Conservation (phyloP, 257 asterid species). For the Solanum medicagineum region DNA sequence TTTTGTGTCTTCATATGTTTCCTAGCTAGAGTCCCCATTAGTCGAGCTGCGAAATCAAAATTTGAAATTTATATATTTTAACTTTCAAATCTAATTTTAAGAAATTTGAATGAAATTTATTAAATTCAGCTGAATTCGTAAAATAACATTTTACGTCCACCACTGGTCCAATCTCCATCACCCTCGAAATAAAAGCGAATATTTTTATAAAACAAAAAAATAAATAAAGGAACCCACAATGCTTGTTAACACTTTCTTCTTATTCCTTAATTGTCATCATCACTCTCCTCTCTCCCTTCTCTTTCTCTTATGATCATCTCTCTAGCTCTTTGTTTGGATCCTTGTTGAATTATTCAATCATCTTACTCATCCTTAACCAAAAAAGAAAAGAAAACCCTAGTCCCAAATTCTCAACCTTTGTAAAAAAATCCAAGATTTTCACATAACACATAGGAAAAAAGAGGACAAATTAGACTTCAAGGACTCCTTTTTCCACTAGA, state of each 20-base stretch:
- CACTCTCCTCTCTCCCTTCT: background rate
- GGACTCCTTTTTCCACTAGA: background rate
- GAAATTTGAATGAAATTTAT: background rate
- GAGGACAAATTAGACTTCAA: background rate
- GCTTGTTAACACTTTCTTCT: background rate
- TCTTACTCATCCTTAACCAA: background rate
- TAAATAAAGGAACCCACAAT: background rate
- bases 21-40: background rate
- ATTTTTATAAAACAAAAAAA: background rate
- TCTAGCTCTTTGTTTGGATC: background rate
- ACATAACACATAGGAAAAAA: background rate
- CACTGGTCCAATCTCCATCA: too few species aligned
- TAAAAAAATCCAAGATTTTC: background rate
- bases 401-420: background rate
- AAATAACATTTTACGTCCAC: background rate
- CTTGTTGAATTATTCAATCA: constrained; percentile 10
- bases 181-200: background rate
- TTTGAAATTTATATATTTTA: background rate
- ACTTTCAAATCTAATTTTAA: too few species aligned
- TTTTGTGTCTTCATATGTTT: background rate
- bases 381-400: background rate
- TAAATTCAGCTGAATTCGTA: background rate
- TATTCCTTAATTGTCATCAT: background rate
- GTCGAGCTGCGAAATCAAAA: background rate
- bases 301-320: background rate